Evolutionary conservation across 2,329 filamentous ascomycete genomes (phyloP).

Genomic region (Sarocladiaceae sp.): DNA sequence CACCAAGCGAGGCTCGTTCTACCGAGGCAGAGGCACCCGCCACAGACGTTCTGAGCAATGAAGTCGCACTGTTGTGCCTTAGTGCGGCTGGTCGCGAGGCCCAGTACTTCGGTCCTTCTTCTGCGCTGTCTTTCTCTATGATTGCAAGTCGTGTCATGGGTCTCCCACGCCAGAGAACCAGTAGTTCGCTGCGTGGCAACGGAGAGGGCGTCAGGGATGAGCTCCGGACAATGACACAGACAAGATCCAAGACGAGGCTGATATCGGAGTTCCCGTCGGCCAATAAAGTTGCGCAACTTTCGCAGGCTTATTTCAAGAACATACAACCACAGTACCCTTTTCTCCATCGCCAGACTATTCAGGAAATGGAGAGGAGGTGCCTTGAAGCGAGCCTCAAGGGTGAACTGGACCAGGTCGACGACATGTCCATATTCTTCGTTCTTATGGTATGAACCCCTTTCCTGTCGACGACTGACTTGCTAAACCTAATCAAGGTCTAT

Average conservation of each 20-base stretch:
- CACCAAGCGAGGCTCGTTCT: background rate
- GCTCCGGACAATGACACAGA: too few species aligned
- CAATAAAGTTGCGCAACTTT: slow-evolving; percentile 10
- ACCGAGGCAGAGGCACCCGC: slow-evolving; percentile 4
- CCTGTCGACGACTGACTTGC: too few species aligned
- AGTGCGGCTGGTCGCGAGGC: slow-evolving; percentile 26
- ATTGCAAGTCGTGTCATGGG: slow-evolving; percentile 15
- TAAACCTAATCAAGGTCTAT: slow-evolving; percentile 12
- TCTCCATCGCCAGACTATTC: slow-evolving; percentile 24
- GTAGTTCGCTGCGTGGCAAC: background rate
- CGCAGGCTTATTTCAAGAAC: slow-evolving; percentile 28
- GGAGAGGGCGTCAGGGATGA: too few species aligned
- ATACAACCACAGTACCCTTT: slow-evolving; percentile 32
- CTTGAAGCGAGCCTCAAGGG: background rate
- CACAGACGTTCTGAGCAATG: slow-evolving; percentile 8
- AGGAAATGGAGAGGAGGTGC: slow-evolving; percentile 1
- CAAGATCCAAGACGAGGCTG: background rate
- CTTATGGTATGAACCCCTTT: slow-evolving; percentile 2
- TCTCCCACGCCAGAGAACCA: background rate
- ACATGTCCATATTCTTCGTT: slow-evolving; percentile 3
- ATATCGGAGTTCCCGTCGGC: background rate
- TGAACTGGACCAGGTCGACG: background rate
- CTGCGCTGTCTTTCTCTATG: slow-evolving; percentile 24
- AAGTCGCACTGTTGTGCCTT: slow-evolving; percentile 19
- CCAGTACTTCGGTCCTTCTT: slow-evolving; percentile 30